phyloP scores from a whole-genome alignment of 768 basidiomycete species.

The Candolleomyces eurysporus region DNA sequence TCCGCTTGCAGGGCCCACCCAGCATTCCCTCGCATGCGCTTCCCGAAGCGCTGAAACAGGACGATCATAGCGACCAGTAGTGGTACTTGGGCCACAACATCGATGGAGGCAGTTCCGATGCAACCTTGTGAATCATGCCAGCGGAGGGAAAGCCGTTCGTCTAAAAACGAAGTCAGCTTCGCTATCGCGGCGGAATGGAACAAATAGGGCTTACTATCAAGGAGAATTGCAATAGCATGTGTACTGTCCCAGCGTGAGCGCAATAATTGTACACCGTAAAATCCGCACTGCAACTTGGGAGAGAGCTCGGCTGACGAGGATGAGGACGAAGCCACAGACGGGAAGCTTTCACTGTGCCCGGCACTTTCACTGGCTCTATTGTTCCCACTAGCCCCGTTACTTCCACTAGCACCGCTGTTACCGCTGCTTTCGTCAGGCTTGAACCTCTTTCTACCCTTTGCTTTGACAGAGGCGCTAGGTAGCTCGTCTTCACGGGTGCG shows the following conservation, averaged over 20 bases:
- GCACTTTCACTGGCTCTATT: no score
- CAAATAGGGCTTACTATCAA: neutral
- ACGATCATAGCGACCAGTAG: neutral
- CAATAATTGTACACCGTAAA: neutral
- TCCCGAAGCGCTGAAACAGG: constrained; percentile 1
- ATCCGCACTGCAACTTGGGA: neutral
- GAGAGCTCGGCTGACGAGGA: no score
- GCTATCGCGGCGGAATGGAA: neutral
- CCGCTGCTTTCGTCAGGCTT: no score
- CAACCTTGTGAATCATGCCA: constrained; percentile 4
- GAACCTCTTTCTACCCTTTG: no score
- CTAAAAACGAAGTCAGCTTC: neutral
- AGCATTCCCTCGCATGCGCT: neutral
- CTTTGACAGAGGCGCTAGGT: no score
- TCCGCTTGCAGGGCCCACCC: neutral
- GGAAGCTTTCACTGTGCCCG: no score
- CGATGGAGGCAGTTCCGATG: neutral
- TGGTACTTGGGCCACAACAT: constrained; percentile 1
- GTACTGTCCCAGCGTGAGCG: neutral
- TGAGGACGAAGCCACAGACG: no score
- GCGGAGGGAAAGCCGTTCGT: neutral
- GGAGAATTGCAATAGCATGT: neutral
- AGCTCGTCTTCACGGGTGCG: no score
- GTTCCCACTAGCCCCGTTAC: no score
- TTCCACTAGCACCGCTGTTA: no score